Base-by-base conservation (phyloP, 2,329 filamentous ascomycete genomes). In the Penicillium thymicola region DNA sequence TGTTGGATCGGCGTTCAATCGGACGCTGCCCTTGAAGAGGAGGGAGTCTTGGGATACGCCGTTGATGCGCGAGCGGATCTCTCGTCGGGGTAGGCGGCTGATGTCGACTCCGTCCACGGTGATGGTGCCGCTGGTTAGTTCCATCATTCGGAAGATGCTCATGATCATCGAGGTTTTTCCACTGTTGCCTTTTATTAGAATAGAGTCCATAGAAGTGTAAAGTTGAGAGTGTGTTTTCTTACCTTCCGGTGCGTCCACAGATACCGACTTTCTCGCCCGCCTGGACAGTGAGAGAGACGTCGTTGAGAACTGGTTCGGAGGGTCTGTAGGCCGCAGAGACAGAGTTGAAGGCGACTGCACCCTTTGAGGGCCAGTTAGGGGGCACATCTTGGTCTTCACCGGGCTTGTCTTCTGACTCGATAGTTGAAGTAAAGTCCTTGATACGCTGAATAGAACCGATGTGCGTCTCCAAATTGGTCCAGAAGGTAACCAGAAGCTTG, bases 391-490 rank as follows among this genome's bases (percentile, higher is more conserved):
- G 64, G 40, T 75, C 69, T 60, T 83, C 80, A 2, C 62, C 67
- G 7, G 66, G 66, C 43, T 68, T 68, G 45, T 82, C 73, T 60
- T 83, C 81, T 2, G 72, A 73, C 10, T 74, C 64, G 1, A 78
- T 76, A 30, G 72, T 74, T 7, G 74, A 72, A 1, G 74, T 76
- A 59, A 85, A 85, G n/a, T 76, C 75, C 65, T 81, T 82, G 59
- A 85, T 76, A 23, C 84, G 76, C 5, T 79, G 74, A 9, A 86
- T 77, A 10, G 82, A 82, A 8, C 83, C 83, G 43, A 86, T 78
- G 37, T 79, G 78, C 0, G 82, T 85, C 61, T 86, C 84, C 16
- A 86, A 70, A 41, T 77, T 75, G 0, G 83, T 85, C 82, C 82
- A 86, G 44, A 76, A 78, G 18, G 74, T 74, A 8, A 83, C 74